A percentile compares a stretch with the other conserved stretches of the same genome.
Conservation (phyloP, 805 yeast species). For the Myxozyma sirexii region DNA sequence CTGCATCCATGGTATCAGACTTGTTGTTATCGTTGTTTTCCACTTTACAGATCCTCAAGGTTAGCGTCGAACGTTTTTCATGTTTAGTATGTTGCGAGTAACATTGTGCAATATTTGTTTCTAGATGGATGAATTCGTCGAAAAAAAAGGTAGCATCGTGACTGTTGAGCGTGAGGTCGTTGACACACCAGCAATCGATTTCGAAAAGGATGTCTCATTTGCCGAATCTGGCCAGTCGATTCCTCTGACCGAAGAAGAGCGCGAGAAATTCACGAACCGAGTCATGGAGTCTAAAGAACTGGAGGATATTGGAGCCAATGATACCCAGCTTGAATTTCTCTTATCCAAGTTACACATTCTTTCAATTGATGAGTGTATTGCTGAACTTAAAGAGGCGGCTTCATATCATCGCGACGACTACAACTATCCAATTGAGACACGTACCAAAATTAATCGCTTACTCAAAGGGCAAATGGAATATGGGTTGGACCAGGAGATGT, state of each 20-base stretch:
- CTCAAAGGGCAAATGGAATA: constrained; percentile 17
- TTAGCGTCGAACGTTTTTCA: no score
- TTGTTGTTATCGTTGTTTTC: no score
- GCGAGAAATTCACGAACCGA: constrained; percentile 7
- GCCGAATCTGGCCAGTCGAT: neutral
- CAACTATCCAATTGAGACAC: constrained; percentile 9
- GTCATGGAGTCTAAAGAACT: constrained; percentile 27
- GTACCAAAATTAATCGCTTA: constrained; percentile 13
- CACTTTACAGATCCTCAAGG: no score
- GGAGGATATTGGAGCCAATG: constrained; percentile 22
- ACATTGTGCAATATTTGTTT: neutral
- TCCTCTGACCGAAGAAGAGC: neutral
- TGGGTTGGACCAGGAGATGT: constrained; percentile 20
- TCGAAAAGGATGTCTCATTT: neutral
- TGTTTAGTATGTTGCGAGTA: no score
- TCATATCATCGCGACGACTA: constrained; percentile 17
- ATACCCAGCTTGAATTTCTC: constrained; percentile 39
- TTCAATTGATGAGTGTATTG: constrained; percentile 45
- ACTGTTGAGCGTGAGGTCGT: constrained; percentile 3
- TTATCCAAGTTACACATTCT: constrained; percentile 1
- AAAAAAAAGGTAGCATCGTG: neutral
- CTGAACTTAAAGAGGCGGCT: constrained; percentile 28
- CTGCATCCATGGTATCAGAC: no score
- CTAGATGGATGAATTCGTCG: constrained; percentile 1
- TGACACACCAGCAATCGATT: neutral